Base-by-base conservation (phyloP, 1,284 basidiomycete genomes). In the Trametes sp. region DNA sequence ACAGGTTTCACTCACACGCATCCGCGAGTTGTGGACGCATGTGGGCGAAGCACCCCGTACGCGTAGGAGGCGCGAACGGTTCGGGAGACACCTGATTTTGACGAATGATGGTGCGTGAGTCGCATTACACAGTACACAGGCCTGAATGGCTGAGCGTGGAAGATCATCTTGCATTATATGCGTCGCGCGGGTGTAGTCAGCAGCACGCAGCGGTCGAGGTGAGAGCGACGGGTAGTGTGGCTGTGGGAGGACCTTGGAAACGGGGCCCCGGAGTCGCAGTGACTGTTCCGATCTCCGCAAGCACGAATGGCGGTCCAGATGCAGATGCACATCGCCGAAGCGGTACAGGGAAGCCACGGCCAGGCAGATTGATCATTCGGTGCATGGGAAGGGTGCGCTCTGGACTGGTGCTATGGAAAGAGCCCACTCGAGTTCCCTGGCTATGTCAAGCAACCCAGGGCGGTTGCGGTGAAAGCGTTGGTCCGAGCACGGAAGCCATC, bases 281-380 rank as follows among this genome's bases (percentile, higher is more conserved):
- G 57, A 26, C 24, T 48, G 58, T 54, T 59, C 51, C 58, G 58
- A 59, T 54, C 58, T 54, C 42, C 58, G 58, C 58, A 53, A 54
- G 45, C 28, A 29, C 33, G 21, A 59, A n/a, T 48, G 57, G 58
- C 58, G 58, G 58, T 59, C 51, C 58, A 59, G 59, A 60, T 60
- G 59, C 36, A 49, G 59, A 60, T 54, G 52, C 14, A 24, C 52
- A 60, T 60, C 59, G 59, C 52, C 26, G 45, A 60, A 60, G 59
- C 59, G 29, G 52, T 60, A 54, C 59, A 24, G 28, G 45, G 45
- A 60, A 42, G 52, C 45, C 38, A 42, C 21, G n/a, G 53, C 23
- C 28, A 44, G 36, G 35, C 59, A 54, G 46, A 54, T 54, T 23
- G 21, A 54, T 51, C 58, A 54, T 33, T 35, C 26, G 14, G 7